Evolutionary conservation across 495 filamentous ascomycete species (phyloP), one percentile per base, ranked within the genome.

Genomic region (Margaritispora aquatica): DNA sequence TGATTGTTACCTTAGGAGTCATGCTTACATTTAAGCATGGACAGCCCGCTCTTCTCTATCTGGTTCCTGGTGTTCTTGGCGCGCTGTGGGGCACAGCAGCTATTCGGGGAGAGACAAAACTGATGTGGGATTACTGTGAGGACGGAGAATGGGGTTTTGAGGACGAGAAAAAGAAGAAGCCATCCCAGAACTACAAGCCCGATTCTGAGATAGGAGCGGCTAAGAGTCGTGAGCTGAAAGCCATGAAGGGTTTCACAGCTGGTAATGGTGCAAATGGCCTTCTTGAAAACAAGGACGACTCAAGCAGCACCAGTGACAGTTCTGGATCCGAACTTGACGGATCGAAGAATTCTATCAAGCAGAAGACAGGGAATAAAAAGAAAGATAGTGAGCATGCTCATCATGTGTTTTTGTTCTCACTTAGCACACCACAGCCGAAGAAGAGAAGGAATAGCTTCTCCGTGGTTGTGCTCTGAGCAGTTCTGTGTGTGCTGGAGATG

Each of bases 11-110:
- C 0, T 68, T 97, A 26, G 73, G 77, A 0, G 87, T 91, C 31
- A 88, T 97, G 77, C 78, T 92, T 29, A 73, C 88, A 21, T 92
- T 79, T 57, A 77, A 85, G 31, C 90, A 94, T 61, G 88, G 88
- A 10, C 94, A 98, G 63, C 94, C 94, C 0, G 94, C 94, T 11
- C 78, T 98, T 41, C 74, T 98, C 8, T 98, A 98, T 66, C 83
- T 98, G 15, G 95, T 97, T 1, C 94, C 94, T 0, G 84, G 88
- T 1, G 92, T 97, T 2, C 69, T 96, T 11, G 75, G 77, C 11
- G 77, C 84, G 1, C 64, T 96, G 10, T 96, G 90, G 90, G 71
- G 83, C n/a, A 92, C 88, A n/a, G 94, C 87, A 4, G 59, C 85
- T 1, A 59, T 80, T 11, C 82, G 84, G 38, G 85, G 89, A 2